phyloP scores from a whole-genome alignment of 148 eudicot species.

The Rhododendron ovatum region DNA sequence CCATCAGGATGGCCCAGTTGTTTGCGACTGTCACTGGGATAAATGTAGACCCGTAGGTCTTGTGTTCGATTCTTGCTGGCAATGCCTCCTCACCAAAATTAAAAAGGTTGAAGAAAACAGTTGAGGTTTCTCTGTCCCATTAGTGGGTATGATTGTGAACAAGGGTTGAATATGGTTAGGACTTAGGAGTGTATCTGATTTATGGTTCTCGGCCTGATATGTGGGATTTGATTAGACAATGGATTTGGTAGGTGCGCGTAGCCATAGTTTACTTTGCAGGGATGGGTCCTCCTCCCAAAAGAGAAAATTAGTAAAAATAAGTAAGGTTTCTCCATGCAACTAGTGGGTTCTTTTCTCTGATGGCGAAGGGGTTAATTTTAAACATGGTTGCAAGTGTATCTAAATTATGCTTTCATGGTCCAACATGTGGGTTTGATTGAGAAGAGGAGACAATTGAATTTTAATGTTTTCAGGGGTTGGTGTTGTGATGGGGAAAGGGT shows the following conservation, averaged over 20 bases:
- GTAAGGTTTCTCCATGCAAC: background rate
- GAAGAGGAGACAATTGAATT: background rate
- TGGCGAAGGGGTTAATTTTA: background rate
- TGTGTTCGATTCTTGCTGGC: background rate
- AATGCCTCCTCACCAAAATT: background rate
- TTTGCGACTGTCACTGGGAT: background rate
- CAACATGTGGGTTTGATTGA: background rate
- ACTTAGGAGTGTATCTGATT: no score
- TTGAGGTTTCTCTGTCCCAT: background rate
- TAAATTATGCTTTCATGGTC: background rate
- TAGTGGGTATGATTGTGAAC: background rate
- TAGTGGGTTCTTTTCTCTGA: background rate
- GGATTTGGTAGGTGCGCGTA: background rate
- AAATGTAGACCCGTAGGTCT: background rate
- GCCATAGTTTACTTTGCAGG: background rate
- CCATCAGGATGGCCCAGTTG: background rate
- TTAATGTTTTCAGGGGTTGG: slow-evolving; percentile 16
- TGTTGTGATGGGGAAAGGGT: slow-evolving; percentile 60
- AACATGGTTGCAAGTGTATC: background rate
- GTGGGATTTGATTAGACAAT: background rate
- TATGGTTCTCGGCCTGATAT: no score
- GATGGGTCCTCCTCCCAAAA: background rate
- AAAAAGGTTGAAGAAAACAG: background rate
- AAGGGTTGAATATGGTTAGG: background rate
- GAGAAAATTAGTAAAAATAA: no score